phyloP scores from a whole-genome alignment of 257 asterid genomes.

The Eucommia ulmoides region DNA sequence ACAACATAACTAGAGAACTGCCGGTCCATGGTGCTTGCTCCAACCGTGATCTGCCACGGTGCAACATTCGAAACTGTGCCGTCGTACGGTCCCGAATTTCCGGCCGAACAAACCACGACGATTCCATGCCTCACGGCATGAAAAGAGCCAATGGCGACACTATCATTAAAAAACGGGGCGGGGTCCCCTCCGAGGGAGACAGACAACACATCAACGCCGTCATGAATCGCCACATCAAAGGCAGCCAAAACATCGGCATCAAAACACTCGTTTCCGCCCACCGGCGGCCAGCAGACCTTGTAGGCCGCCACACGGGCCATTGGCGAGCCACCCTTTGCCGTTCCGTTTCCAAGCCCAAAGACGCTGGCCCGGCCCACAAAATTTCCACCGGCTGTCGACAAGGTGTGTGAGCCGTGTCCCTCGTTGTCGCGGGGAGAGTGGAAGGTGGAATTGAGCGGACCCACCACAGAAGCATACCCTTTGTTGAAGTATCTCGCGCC shows the following conservation, averaged over 20 bases:
- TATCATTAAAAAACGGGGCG: not conserved
- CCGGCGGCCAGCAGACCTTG: not conserved
- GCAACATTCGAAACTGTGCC: not conserved
- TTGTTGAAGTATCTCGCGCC: conserved; percentile 3
- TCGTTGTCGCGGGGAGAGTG: not conserved
- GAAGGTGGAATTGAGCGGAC: not conserved
- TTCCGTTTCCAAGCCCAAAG: not conserved
- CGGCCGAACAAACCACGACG: not conserved
- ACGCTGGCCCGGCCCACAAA: not conserved
- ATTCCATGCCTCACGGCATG: conserved; percentile 1
- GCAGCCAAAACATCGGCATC: not conserved
- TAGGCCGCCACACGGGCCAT: conserved; percentile 1
- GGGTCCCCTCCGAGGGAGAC: conserved; percentile 1
- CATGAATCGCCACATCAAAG: not conserved
- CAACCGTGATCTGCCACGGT: not conserved
- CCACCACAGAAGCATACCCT: not conserved
- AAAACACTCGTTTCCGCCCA: not conserved
- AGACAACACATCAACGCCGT: conserved; percentile 1
- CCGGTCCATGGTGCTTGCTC: conserved; percentile 4
- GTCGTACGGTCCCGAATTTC: not conserved
- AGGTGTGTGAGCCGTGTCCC: conserved; percentile 1
- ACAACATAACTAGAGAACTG: not conserved
- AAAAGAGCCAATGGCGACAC: conserved; percentile 1
- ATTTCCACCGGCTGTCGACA: not conserved
- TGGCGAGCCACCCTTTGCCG: conserved; percentile 3